Conservation (phyloP, 768 basidiomycete genomes). For the Kwoniella dejecticola region DNA sequence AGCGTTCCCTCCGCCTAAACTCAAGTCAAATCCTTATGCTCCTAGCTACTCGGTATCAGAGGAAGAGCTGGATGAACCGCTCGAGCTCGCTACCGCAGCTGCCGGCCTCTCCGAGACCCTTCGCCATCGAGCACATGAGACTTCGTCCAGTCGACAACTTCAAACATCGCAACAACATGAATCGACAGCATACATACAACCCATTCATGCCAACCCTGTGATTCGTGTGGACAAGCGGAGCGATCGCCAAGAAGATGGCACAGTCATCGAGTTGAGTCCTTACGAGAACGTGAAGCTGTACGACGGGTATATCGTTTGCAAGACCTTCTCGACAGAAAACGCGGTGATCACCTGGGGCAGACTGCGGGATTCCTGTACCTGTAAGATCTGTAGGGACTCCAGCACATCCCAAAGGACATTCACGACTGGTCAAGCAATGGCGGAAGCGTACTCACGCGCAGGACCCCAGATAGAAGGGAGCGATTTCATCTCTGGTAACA, state of each 20-base stretch:
- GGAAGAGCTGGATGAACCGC: constrained; percentile 10
- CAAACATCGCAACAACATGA: too few relatives aligned
- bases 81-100: neutral
- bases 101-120: neutral
- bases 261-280: neutral
- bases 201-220: too few relatives aligned
- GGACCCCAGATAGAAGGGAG: neutral
- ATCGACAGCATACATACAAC: neutral
- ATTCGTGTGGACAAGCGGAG: too few relatives aligned
- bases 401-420: constrained; percentile 64
- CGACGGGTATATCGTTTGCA: constrained; percentile 8
- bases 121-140: too few relatives aligned
- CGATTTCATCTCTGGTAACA: constrained; percentile 26
- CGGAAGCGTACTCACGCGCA: neutral
- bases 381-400: constrained; percentile 71
- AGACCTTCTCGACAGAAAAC: neutral
- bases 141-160: too few relatives aligned
- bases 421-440: constrained; percentile 17
- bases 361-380: constrained; percentile 83
- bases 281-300: constrained; percentile 6
- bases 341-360: constrained; percentile 65
- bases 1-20: constrained; percentile 11
- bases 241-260: too few relatives aligned
- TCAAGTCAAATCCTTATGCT: constrained; percentile 27
- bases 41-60: constrained; percentile 14